These are phyloP conservation scores for Aspergillus diversus DNA, from an alignment of 495 filamentous ascomycete genomes.

Conservation along the genomic window DNA sequence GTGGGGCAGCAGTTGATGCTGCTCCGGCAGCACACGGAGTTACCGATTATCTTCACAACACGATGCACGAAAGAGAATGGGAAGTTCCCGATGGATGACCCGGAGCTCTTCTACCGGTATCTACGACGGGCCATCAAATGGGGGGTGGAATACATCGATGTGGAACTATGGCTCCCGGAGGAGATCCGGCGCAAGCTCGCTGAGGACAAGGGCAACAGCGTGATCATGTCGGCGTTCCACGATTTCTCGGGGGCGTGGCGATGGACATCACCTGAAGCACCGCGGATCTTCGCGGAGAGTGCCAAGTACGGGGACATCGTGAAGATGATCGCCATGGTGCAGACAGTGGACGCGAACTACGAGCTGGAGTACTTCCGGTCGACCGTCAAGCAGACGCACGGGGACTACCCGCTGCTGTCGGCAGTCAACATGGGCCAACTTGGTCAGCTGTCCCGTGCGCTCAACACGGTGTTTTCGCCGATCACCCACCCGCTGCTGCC, in stretches of 20 bases:
- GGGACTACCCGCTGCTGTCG: slow-evolving; percentile 69
- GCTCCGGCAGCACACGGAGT: slow-evolving; percentile 76
- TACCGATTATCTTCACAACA: slow-evolving; percentile 86
- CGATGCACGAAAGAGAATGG: slow-evolving; percentile 80
- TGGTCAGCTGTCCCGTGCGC: slow-evolving; percentile 76
- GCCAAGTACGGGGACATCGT: slow-evolving; percentile 79
- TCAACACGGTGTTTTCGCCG: slow-evolving; percentile 83
- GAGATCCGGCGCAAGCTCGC: slow-evolving; percentile 67
- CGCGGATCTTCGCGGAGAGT: slow-evolving; percentile 68
- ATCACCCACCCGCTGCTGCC: slow-evolving; percentile 84
- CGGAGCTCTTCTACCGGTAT: slow-evolving; percentile 72
- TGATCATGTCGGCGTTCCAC: slow-evolving; percentile 85
- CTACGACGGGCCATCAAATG: slow-evolving; percentile 78
- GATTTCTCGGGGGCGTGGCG: slow-evolving; percentile 83
- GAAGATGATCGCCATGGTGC: slow-evolving; percentile 85
- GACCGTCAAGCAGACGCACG: slow-evolving; percentile 65
- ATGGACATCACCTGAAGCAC: slow-evolving; percentile 73
- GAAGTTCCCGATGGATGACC: slow-evolving; percentile 80
- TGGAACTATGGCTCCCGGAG: slow-evolving; percentile 84
- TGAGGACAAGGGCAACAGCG: slow-evolving; percentile 71
- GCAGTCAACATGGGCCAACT: slow-evolving; percentile 85
- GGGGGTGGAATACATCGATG: slow-evolving; percentile 87
- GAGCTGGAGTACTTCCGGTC: slow-evolving; percentile 87
- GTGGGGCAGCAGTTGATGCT: slow-evolving; percentile 85
- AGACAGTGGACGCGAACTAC: slow-evolving; percentile 79